A percentile compares a stretch with the other conserved stretches of the same genome.
phyloP scores from a whole-genome alignment of 768 basidiomycete species.

The Sarcomyxa edulis region DNA sequence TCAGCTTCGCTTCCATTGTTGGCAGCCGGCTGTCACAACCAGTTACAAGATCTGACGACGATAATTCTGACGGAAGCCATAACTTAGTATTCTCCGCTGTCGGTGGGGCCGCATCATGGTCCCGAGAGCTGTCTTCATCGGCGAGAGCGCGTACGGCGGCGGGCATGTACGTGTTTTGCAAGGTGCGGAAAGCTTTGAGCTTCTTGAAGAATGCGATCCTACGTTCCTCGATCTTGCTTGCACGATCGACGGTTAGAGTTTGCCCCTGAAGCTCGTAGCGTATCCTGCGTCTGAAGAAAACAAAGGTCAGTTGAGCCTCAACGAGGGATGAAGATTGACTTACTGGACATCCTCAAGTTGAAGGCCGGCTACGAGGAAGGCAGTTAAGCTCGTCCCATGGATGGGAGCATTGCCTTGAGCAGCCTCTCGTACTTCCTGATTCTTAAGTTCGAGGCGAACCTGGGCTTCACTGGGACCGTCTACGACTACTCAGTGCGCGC shows the following conservation, averaged over 20 bases:
- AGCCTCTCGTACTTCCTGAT: too few relatives aligned
- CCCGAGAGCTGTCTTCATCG: not conserved
- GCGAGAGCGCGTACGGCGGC: not conserved
- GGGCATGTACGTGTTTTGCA: constrained; percentile 1
- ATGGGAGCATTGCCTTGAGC: too few relatives aligned
- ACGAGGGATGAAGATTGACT: too few relatives aligned
- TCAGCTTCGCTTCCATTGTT: constrained; percentile 12
- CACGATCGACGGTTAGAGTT: not conserved
- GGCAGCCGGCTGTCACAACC: constrained; percentile 7
- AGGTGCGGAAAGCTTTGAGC: not conserved
- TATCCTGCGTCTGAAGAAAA: too few relatives aligned
- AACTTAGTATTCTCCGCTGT: constrained; percentile 9
- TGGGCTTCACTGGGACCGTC: too few relatives aligned
- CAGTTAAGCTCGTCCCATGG: too few relatives aligned
- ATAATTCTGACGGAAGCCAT: constrained; percentile 10
- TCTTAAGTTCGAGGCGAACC: too few relatives aligned
- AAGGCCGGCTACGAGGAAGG: too few relatives aligned
- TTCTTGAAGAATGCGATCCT: not conserved
- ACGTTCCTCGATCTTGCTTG: not conserved
- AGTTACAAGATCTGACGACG: not conserved
- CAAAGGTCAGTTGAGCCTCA: too few relatives aligned
- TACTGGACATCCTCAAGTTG: too few relatives aligned
- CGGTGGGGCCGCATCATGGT: not conserved
- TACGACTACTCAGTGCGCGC: too few relatives aligned
- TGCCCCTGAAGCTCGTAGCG: too few relatives aligned